Evolutionary conservation across 2,329 filamentous ascomycete species (phyloP).

Genomic region (Pyrenochaeta sp.): DNA sequence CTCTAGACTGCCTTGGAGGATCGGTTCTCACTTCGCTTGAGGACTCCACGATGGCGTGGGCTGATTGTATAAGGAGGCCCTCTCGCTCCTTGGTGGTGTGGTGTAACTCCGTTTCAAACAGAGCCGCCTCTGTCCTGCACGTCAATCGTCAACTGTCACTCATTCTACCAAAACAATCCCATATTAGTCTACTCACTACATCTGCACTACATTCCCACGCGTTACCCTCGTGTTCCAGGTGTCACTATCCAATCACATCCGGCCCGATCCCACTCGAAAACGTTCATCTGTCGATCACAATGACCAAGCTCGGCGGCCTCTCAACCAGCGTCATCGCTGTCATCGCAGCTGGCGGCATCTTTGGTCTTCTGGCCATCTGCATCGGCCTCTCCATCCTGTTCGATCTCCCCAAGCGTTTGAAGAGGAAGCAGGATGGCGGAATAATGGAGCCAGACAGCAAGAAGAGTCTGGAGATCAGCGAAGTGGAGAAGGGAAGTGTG

Average conservation of each 20-base stretch:
- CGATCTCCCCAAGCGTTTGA: conserved; percentile 18
- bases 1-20: conserved; percentile 2
- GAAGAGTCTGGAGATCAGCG: conserved; percentile 9
- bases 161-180: neutral
- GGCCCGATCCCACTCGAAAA: neutral
- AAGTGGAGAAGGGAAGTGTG: conserved; percentile 12
- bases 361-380: conserved; percentile 14
- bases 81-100: neutral
- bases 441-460: conserved; percentile 11
- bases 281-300: conserved; percentile 10
- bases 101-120: neutral
- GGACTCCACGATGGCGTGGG: neutral
- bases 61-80: neutral
- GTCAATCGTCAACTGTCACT: neutral
- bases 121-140: neutral
- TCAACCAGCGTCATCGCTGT: conserved; percentile 15
- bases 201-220: neutral
- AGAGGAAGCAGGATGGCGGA: conserved; percentile 6
- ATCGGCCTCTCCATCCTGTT: conserved; percentile 13
- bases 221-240: neutral
- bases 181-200: neutral
- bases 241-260: neutral
- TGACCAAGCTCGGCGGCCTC: conserved; percentile 11
- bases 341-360: conserved; percentile 16
- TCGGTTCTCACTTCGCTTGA: neutral